A percentile compares a stretch with the other conserved stretches of the same genome.
phyloP scores from a whole-genome alignment of 2,329 filamentous ascomycete genomes.

The Parastagonospora nodorum region DNA sequence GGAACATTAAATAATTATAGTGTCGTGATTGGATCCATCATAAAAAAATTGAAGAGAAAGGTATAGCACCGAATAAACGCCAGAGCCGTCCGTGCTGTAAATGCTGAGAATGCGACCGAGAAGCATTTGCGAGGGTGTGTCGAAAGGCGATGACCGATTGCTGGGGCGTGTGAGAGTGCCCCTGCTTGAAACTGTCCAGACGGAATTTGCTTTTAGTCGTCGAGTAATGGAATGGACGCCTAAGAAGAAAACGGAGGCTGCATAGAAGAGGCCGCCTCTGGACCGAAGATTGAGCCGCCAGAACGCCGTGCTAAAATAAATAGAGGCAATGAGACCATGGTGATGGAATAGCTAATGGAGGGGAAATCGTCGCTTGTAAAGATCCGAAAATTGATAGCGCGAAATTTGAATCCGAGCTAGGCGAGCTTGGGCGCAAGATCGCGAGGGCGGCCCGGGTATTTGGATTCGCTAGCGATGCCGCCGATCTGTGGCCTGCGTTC shows the following conservation, averaged over 20 bases:
- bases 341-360: constrained; percentile 10
- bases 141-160: neutral
- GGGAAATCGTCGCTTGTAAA: constrained; percentile 12
- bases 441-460: constrained; percentile 10
- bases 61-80: neutral
- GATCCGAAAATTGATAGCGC: neutral
- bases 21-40: constrained; percentile 8
- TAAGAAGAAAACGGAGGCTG: constrained; percentile 22
- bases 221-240: constrained; percentile 24
- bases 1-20: constrained; percentile 26
- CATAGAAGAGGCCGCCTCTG: constrained; percentile 28
- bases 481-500: constrained; percentile 28
- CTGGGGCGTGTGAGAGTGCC: constrained; percentile 25
- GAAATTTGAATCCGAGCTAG: neutral
- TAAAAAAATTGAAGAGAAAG: neutral
- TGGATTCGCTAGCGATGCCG: constrained; percentile 26
- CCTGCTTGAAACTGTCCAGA: constrained; percentile 34
- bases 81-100: constrained; percentile 3
- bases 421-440: constrained; percentile 13
- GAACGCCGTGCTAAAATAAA: constrained; percentile 46
- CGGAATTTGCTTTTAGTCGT: constrained; percentile 41
- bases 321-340: constrained; percentile 26
- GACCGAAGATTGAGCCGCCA: constrained; percentile 27
- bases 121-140: neutral
- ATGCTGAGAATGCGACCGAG: constrained; percentile 11